Conservation (phyloP, 1,284 basidiomycete genomes). For the Melampsora americana region DNA sequence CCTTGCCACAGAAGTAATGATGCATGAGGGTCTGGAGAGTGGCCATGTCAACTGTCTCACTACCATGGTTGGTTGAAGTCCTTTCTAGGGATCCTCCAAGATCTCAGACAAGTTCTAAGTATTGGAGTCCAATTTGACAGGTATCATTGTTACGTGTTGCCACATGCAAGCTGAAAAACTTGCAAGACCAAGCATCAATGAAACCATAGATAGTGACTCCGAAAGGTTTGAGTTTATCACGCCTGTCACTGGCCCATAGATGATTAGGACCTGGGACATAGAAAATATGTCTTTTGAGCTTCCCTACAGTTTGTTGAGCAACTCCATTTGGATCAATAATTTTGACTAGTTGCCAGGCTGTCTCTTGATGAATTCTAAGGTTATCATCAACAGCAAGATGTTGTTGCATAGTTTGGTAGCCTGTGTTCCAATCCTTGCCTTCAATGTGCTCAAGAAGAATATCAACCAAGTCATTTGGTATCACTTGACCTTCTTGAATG, state of each 20-base stretch:
- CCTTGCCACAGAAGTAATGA: not conserved
- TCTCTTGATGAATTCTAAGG: not conserved
- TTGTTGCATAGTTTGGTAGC: not conserved
- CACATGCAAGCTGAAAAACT: not conserved
- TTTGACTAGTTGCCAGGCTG: not conserved
- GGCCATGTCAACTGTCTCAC: not conserved
- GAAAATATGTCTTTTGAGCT: not conserved
- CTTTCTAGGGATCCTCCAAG: not conserved
- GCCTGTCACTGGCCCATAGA: not conserved
- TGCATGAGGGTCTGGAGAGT: not conserved
- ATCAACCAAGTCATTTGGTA: not conserved
- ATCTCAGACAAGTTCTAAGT: not conserved
- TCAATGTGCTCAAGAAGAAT: not conserved
- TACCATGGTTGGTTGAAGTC: not conserved
- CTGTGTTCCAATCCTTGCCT: not conserved
- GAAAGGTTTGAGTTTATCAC: conserved; percentile 5
- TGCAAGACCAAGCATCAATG: conserved; percentile 12
- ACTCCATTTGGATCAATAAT: not conserved
- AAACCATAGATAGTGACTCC: conserved; percentile 14
- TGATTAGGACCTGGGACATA: not conserved
- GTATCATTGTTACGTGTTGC: not conserved
- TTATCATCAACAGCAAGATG: not conserved
- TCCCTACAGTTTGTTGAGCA: not conserved
- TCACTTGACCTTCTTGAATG: not conserved
- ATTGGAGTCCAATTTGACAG: not conserved